Evolutionary conservation across 345 rosid genomes (phyloP).

Genomic region (Syzygium grande): DNA sequence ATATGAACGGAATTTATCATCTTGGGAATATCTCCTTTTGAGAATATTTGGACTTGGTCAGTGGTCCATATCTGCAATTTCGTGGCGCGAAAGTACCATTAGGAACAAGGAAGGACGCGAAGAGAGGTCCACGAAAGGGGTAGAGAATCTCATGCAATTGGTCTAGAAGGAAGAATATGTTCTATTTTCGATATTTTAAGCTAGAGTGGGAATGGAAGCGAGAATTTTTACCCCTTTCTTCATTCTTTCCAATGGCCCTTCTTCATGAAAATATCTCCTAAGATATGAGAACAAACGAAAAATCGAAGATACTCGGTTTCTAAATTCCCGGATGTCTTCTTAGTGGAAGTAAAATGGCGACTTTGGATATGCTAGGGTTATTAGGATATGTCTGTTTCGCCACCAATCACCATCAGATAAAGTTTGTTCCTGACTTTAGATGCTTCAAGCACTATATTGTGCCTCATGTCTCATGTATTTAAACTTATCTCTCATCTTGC

Average conservation of each 20-base stretch:
- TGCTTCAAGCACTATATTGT: background rate
- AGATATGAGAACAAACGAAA: background rate
- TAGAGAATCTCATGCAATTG: conserved; percentile 3
- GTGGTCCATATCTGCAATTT: background rate
- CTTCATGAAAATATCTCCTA: background rate
- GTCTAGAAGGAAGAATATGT: conserved; percentile 3
- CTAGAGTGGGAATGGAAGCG: background rate
- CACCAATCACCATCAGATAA: background rate
- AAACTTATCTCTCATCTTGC: background rate
- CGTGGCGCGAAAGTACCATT: background rate
- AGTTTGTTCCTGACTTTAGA: background rate
- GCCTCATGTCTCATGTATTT: background rate
- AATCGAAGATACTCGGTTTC: background rate
- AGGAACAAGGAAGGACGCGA: background rate
- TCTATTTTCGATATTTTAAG: background rate
- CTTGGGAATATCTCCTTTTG: background rate
- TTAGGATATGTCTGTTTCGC: background rate
- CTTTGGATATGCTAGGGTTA: background rate
- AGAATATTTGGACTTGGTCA: background rate
- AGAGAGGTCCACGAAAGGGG: background rate
- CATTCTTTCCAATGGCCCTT: background rate
- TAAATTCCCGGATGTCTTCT: background rate
- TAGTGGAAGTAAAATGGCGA: background rate
- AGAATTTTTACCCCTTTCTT: background rate
- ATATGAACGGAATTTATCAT: background rate